Base-by-base conservation (phyloP, 140 eudicot genomes). In the Cichorium intybus region DNA sequence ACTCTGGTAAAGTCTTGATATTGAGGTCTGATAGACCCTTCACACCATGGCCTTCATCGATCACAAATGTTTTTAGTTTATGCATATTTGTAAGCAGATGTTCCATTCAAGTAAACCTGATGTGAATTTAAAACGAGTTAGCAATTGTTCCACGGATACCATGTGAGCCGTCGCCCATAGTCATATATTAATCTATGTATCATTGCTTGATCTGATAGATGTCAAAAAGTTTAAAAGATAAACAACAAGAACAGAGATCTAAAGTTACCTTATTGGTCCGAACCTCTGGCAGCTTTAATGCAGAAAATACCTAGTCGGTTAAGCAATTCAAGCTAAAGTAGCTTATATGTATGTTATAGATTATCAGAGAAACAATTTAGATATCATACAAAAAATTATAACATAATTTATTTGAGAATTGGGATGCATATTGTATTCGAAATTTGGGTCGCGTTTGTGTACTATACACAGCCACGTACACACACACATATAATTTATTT, bases 31-130 rank as follows among this genome's bases (percentile, higher is more conserved):
- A 61, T 22, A 81, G 78, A 17, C 86, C 86, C 64, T 56, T 81
- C 4, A 73, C 82, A 9, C 82, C 86, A 58, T 81, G 55, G 47
- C 82, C 86, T n/a, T 72, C 33, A 46, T 55, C 63, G 11, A 77
- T 46, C 3, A 81, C 35, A 53, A 61, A 81, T 35, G 15, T 10
- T 35, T 10, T 35, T 3, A 35, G 43, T 0, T 35, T 2, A 4
- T 35, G 43, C 43, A 35, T 35, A 35, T 35, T 35, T 2, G 43
- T 35, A 35, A 35, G 43, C 43, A 10, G 10, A 8, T 3, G 14
- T 35, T 35, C 43, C 43, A 35, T 35, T 8, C 14, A 35, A 35
- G 43, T 4, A 10, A 35, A 35, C 43, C 43, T 35, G 43, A 35
- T 35, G 14, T 35, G 10, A 10, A 35, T 35, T 35, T 35, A 35